Evolutionary conservation across 2,329 filamentous ascomycete species (phyloP).

Genomic region (Colletotrichum echinochloae): DNA sequence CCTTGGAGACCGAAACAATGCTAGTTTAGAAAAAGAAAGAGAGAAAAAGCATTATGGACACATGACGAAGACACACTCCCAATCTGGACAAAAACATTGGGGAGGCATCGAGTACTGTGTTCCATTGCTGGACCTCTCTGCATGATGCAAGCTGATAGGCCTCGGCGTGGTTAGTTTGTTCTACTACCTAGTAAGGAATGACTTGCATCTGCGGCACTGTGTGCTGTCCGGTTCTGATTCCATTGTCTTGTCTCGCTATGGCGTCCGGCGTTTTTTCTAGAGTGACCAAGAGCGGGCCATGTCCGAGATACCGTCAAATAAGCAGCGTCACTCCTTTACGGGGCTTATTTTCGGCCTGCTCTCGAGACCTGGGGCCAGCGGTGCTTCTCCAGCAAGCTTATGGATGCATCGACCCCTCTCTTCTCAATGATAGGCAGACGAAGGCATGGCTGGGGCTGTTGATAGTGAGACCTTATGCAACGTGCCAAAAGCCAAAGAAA

Average conservation of each 20-base stretch:
- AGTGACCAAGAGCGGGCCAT: neutral
- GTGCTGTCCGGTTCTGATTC: neutral
- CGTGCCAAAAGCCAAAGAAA: neutral
- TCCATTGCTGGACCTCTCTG: neutral
- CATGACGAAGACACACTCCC: conserved; percentile 12
- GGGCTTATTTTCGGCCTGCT: neutral
- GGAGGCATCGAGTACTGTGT: neutral
- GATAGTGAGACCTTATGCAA: neutral
- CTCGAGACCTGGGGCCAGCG: neutral
- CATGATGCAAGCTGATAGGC: neutral
- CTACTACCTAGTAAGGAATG: neutral
- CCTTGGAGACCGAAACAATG: neutral
- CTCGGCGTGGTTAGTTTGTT: neutral
- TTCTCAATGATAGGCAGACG: conserved; percentile 15
- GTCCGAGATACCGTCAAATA: neutral
- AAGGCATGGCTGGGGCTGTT: neutral
- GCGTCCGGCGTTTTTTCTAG: neutral
- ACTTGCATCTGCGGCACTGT: conserved; percentile 6
- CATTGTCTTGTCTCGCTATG: neutral
- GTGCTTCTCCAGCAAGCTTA: neutral
- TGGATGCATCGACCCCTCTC: conserved; percentile 1
- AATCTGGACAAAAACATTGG: neutral
- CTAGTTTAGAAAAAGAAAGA: neutral
- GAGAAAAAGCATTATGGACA: neutral
- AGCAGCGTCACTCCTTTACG: neutral